phyloP scores from a whole-genome alignment of 208 protist genomes.

The Wallacemonas rigidus region DNA sequence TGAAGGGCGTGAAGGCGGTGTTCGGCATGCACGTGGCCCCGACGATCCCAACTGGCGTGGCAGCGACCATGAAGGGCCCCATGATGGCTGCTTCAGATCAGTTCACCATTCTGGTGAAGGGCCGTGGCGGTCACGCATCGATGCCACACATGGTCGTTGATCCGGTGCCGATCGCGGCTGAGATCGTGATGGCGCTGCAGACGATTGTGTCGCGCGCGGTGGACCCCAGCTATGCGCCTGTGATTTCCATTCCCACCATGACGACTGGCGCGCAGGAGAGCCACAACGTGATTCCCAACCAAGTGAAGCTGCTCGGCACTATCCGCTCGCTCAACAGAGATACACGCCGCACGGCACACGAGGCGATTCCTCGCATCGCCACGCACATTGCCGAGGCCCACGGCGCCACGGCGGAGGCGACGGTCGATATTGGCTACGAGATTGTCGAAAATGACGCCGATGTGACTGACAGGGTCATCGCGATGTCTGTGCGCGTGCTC shows the following conservation, averaged over 20 bases:
- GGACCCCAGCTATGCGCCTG: constrained; percentile 37
- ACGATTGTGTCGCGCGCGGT: constrained; percentile 63
- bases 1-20: constrained; percentile 61
- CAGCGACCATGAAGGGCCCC: constrained; percentile 31
- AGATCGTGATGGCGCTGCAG: constrained; percentile 56
- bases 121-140: constrained; percentile 58
- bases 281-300: constrained; percentile 72
- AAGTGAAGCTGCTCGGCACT: constrained; percentile 54
- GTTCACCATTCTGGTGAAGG: constrained; percentile 57
- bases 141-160: constrained; percentile 57
- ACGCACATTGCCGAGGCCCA: constrained; percentile 45
- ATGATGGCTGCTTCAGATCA: constrained; percentile 38
- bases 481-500: constrained; percentile 32
- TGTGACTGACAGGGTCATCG: constrained; percentile 43
- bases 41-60: constrained; percentile 32
- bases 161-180: constrained; percentile 62
- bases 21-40: constrained; percentile 51
- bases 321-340: constrained; percentile 48
- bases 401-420: constrained; percentile 36
- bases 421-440: constrained; percentile 55
- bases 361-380: constrained; percentile 45
- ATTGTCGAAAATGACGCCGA: constrained; percentile 62
- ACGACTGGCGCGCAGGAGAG: constrained; percentile 46
- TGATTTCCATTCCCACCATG: constrained; percentile 58
- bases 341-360: constrained; percentile 37